Evolutionary conservation across 2,329 filamentous ascomycete species (phyloP), one percentile per base, ranked within the genome.

Genomic region (Neofusicoccum kwambonambiense): DNA sequence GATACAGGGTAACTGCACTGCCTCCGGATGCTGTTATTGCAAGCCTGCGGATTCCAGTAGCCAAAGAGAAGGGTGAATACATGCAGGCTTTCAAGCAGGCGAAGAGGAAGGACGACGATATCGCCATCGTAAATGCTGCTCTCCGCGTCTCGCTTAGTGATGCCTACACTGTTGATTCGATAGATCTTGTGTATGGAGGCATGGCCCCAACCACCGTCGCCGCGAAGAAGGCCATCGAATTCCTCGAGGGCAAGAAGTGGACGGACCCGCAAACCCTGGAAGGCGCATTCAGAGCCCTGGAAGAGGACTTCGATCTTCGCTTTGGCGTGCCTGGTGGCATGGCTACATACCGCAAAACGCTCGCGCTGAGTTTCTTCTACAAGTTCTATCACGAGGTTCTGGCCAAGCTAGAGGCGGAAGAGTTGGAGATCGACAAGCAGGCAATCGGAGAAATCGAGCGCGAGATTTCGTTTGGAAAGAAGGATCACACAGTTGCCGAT

Each of bases 81-180:
- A 90, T 97, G 75, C 86, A 90, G 49, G 89, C 94, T 0, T 98
- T 97, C 79, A 99, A 99, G 78, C 94, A 98, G 76, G 88, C 95
- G 0, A 99, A 99, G 82, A 83, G 95, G 69, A 98, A 98, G 75
- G 95, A 99, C 71, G 95, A 99, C 72, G 95, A 99, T 74, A 98
- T 99, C 74, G 95, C 95, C 2, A 98, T 99, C 71, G 95, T 98
- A 27, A 98, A 96, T 56, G 88, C 90, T 34, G 93, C 94, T 1
- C 78, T 98, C 65, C 87, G 92, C 41, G 83, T 98, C 4, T 86
- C 85, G 4, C 79, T 98, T 2, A 85, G 89, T 44, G 84, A 90
- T 2, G 82, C 84, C 1, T 86, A 94, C 47, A 75, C 87, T 1
- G 91, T 98, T 5, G 84, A 88, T 67, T 88, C 89, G 68, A 89